These are phyloP conservation scores for Epichloe sylvatica DNA, from an alignment of 2,329 filamentous ascomycete species.

Conservation along the genomic window DNA sequence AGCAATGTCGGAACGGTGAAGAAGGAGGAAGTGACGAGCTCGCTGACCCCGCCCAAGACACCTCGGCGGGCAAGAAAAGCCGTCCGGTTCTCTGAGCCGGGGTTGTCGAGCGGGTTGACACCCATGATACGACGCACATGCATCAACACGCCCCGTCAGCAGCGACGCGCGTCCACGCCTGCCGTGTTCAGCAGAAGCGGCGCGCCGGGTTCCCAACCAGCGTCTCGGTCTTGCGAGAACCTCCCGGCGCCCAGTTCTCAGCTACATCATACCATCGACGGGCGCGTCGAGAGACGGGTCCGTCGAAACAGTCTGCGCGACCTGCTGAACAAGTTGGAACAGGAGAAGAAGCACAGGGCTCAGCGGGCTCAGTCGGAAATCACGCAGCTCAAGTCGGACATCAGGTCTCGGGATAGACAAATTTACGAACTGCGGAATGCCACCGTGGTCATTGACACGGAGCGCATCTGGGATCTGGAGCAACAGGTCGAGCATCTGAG, in stretches of 20 bases:
- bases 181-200: conserved; percentile 9
- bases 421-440: conserved; percentile 39
- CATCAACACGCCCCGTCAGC: conserved; percentile 25
- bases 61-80: conserved; percentile 27
- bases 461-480: conserved; percentile 29
- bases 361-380: conserved; percentile 32
- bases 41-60: conserved; percentile 13
- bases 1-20: conserved; percentile 21
- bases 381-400: conserved; percentile 30
- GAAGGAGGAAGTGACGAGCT: conserved; percentile 8
- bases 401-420: conserved; percentile 37
- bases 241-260: conserved; percentile 13
- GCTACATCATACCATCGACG: conserved; percentile 41
- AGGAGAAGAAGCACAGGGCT: conserved; percentile 29
- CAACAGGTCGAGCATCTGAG: conserved; percentile 24
- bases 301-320: conserved; percentile 43
- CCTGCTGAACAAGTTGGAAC: conserved; percentile 39
- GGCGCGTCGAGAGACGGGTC: conserved; percentile 42
- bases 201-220: conserved; percentile 7
- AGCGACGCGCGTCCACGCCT: conserved; percentile 32
- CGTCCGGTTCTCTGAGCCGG: conserved; percentile 48
- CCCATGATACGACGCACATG: conserved; percentile 42
- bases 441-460: conserved; percentile 35
- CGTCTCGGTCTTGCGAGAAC: conserved; percentile 19
- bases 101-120: conserved; percentile 40